Evolutionary conservation across 768 basidiomycete genomes (phyloP).

Genomic region (Plicaturopsis crispa): DNA sequence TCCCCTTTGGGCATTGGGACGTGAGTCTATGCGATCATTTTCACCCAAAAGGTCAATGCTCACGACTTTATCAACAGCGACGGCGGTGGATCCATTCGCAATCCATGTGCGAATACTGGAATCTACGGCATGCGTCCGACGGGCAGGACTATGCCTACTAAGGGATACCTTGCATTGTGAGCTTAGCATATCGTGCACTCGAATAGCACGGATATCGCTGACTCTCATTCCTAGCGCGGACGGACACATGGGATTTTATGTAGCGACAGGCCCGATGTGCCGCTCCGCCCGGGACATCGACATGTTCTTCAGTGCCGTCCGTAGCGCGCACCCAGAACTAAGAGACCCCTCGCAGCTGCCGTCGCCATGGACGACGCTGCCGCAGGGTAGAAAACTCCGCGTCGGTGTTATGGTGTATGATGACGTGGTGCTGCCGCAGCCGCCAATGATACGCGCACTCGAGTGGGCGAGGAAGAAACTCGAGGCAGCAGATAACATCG

Average conservation of each 20-base stretch:
- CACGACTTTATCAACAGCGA: conserved; percentile 10
- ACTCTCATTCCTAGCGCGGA: too few relatives aligned
- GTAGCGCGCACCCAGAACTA: conserved; percentile 31
- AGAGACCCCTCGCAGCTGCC: conserved; percentile 27
- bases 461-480: conserved; percentile 27
- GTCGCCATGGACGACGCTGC: conserved; percentile 18
- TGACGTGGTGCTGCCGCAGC: conserved; percentile 27
- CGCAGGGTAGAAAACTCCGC: conserved; percentile 20
- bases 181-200: too few relatives aligned
- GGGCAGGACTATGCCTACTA: conserved; percentile 22
- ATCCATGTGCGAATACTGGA: conserved; percentile 26
- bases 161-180: too few relatives aligned
- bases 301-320: conserved; percentile 22
- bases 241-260: too few relatives aligned
- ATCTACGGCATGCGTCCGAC: conserved; percentile 35
- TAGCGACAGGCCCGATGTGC: too few relatives aligned
- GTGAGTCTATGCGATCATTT: too few relatives aligned
- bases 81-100: conserved; percentile 30
- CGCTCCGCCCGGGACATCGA: conserved; percentile 24
- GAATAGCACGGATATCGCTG: too few relatives aligned
- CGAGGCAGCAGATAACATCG: conserved; percentile 21
- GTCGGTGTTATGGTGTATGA: conserved; percentile 28
- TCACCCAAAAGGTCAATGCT: background rate
- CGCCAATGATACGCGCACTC: conserved; percentile 34
- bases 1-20: conserved; percentile 37